Percentiles rank a stretch among this genome's conserved stretches.
These are phyloP conservation scores for Syzygium malaccense DNA, from an alignment of 441 rosid species.

Conservation along the genomic window DNA sequence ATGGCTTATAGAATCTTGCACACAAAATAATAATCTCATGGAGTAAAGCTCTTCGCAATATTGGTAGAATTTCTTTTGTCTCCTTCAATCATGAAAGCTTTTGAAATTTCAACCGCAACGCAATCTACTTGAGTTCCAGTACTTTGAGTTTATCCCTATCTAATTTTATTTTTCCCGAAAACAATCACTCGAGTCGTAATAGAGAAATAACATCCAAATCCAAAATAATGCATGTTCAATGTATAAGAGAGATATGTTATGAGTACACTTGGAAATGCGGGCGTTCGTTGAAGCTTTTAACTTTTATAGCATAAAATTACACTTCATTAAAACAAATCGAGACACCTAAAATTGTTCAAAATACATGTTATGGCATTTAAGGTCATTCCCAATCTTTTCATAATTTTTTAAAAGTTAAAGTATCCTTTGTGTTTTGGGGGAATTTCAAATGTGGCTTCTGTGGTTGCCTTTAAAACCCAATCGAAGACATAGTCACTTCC, in stretches of 20 bases:
- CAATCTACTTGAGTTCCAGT: not conserved
- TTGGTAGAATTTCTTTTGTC: not conserved
- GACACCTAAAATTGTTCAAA: not conserved
- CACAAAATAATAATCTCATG: no score
- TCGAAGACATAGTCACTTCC: not conserved
- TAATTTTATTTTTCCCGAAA: not conserved
- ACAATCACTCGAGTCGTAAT: not conserved
- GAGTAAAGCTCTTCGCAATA: not conserved
- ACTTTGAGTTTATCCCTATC: not conserved
- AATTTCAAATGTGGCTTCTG: not conserved
- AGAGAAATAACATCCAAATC: not conserved
- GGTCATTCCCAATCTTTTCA: not conserved
- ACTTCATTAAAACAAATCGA: accelerated
- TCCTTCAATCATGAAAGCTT: not conserved
- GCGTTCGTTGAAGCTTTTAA: not conserved
- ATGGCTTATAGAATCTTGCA: no score
- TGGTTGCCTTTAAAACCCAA: not conserved
- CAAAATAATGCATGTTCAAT: not conserved
- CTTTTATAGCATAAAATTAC: not conserved
- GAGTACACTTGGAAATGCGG: not conserved
- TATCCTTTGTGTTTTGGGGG: not conserved
- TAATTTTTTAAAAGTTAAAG: not conserved
- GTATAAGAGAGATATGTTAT: not conserved
- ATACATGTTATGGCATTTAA: not conserved
- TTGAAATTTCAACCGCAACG: not conserved